A percentile compares a stretch with the other conserved stretches of the same genome.
Evolutionary conservation across 2,329 filamentous ascomycete species (phyloP).

Genomic region (Colletotrichum sp.): DNA sequence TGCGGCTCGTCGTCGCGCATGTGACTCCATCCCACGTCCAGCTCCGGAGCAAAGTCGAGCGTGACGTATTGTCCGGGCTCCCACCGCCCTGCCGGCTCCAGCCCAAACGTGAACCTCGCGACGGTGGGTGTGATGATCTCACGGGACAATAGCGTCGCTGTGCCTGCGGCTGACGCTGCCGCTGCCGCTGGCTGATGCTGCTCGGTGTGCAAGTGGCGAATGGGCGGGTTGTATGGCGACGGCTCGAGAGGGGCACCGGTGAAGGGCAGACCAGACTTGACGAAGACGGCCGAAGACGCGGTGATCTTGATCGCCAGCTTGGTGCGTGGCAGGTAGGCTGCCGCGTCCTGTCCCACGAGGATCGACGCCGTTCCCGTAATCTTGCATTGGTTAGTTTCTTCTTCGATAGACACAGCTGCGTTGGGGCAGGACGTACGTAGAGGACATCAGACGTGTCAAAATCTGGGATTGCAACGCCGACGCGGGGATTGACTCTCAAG

Average conservation of each 20-base stretch:
- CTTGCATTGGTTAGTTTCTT: slow-evolving; percentile 8
- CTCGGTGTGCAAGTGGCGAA: slow-evolving; percentile 70
- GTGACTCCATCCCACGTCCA: slow-evolving; percentile 78
- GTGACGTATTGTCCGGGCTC: slow-evolving; percentile 79
- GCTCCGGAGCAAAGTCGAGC: slow-evolving; percentile 71
- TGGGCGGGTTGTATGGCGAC: slow-evolving; percentile 81
- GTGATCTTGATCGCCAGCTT: slow-evolving; percentile 76
- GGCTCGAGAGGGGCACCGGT: slow-evolving; percentile 61
- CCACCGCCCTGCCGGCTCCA: slow-evolving; percentile 51
- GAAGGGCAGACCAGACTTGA: slow-evolving; percentile 71
- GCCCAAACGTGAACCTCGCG: slow-evolving; percentile 62
- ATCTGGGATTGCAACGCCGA: slow-evolving; percentile 76
- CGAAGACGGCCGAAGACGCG: slow-evolving; percentile 65
- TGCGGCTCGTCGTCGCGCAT: slow-evolving; percentile 84
- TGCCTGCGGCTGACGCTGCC: neutral
- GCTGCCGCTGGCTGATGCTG: neutral
- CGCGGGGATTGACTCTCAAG: slow-evolving; percentile 66
- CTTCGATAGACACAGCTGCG: neutral
- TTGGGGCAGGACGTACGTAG: slow-evolving; percentile 47
- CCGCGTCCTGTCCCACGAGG: slow-evolving; percentile 68
- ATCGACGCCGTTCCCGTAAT: slow-evolving; percentile 72
- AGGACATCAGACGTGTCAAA: slow-evolving; percentile 76
- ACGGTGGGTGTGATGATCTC: slow-evolving; percentile 69
- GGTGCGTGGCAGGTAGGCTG: slow-evolving; percentile 67
- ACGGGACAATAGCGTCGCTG: slow-evolving; percentile 63